Conservation (phyloP, 2,329 filamentous ascomycete genomes). For the Pseudocercospora crystallina region DNA sequence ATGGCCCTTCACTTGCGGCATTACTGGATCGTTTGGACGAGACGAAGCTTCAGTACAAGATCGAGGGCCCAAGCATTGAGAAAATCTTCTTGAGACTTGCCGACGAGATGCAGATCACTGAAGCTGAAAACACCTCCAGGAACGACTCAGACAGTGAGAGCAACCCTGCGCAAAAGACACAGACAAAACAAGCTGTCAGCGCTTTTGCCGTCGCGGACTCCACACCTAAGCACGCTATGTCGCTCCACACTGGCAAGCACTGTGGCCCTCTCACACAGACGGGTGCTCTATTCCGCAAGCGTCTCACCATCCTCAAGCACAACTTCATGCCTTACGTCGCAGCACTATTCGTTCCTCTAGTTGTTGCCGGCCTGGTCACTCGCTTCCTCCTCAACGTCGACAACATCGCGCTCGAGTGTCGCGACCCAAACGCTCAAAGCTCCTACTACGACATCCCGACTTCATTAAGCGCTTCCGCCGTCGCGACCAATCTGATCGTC, state of each 20-base stretch:
- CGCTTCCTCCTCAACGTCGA: constrained; percentile 53
- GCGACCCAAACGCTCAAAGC: constrained; percentile 18
- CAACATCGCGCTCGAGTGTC: constrained; percentile 54
- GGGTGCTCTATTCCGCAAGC: constrained; percentile 71
- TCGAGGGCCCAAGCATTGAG: constrained; percentile 84
- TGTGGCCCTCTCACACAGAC: constrained; percentile 57
- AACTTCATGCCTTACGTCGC: constrained; percentile 74
- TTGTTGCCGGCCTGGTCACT: constrained; percentile 75
- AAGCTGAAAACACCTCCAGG: constrained; percentile 4
- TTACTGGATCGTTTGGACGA: constrained; percentile 54
- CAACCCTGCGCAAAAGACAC: background rate
- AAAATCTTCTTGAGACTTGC: constrained; percentile 84
- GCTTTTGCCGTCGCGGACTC: constrained; percentile 4
- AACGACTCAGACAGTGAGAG: constrained; percentile 5
- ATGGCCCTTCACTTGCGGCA: constrained; percentile 12
- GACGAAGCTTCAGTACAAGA: constrained; percentile 71
- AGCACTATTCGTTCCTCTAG: constrained; percentile 72
- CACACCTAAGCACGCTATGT: constrained; percentile 9
- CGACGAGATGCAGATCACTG: constrained; percentile 58
- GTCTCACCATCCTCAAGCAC: constrained; percentile 70
- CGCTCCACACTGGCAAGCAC: constrained; percentile 18
- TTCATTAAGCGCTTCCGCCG: background rate
- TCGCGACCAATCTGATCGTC: constrained; percentile 1
- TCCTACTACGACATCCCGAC: constrained; percentile 5
- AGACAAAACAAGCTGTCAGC: too few species aligned